Evolutionary conservation across 2,329 filamentous ascomycete species (phyloP), one percentile per base, ranked within the genome.

Genomic region (Fusarium sacchari): DNA sequence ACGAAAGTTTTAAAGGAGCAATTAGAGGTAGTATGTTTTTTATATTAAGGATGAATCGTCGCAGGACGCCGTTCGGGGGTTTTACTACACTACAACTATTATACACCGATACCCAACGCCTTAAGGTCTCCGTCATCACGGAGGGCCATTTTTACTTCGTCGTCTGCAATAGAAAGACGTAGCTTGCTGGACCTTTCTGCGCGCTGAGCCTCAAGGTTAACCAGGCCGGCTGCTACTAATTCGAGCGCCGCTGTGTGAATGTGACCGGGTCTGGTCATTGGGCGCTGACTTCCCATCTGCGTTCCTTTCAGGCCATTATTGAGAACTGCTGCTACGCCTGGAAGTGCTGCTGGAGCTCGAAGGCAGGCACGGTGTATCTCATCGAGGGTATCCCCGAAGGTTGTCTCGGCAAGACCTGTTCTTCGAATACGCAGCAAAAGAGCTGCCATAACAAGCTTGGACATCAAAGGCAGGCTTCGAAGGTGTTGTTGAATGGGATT

Each of bases 401-500:
- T 92, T 60, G 94, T 95, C 83, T 99, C 96, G 4, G 91, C 91
- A 57, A 98, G 88, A 8, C 96, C 96, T 3, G 93, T 96, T 60
- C 96, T 88, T 68, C 95, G 90, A 40, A 94, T 91, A 32, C 94
- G 89, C 34, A 94, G 89, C 42, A 98, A 83, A 22, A 99, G 85
- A 12, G 95, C 94, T 4, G 94, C 92, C 59, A 99, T 90, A 75
- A 98, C 91, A 40, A 98, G 86, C 79, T 98, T 98, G 18, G 92
- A 91, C 32, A 92, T 89, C 46, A 98, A 87, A 0, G 96, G 94
- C 28, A 98, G 88, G 24, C 91, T 89, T 56, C 94, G 93, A 40
- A 99, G 88, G 79, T 95, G 95, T 80, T 96, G 94, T 80, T 98
- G 96, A 65, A 98, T 86, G 5, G 96, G 96, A 64, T 94, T 97